phyloP scores from a whole-genome alignment of 305 asterid genomes.

The Fraxinus floribunda region DNA sequence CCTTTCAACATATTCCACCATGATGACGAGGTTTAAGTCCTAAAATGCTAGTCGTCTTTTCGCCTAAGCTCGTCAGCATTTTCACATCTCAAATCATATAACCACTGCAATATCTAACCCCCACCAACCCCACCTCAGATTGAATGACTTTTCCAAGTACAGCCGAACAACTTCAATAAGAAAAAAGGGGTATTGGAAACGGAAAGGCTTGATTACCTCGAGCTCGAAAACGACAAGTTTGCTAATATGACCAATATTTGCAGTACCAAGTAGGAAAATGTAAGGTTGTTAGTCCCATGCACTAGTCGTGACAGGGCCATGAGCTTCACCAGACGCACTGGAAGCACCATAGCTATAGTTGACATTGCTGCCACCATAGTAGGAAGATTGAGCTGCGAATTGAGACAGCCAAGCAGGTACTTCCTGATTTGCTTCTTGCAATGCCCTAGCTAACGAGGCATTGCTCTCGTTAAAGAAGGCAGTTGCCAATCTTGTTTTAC shows the following conservation, averaged over 20 bases:
- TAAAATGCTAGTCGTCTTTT: slow-evolving; percentile 28
- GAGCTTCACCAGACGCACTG: slow-evolving; percentile 26
- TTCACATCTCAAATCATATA: slow-evolving; percentile 23
- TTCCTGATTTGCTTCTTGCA: too few species aligned
- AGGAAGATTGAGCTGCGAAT: slow-evolving; percentile 38
- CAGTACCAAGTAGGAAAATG: neutral
- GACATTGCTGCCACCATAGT: slow-evolving; percentile 30
- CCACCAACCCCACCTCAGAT: slow-evolving; percentile 8
- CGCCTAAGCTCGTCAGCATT: slow-evolving; percentile 21
- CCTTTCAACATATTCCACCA: neutral
- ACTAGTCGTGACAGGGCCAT: slow-evolving; percentile 38
- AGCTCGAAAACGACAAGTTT: slow-evolving; percentile 6
- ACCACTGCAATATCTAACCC: neutral
- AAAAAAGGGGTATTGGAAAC: neutral
- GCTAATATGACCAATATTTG: slow-evolving; percentile 4
- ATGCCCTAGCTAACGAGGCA: too few species aligned
- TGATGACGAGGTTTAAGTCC: slow-evolving; percentile 15
- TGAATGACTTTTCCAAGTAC: neutral
- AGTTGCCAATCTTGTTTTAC: slow-evolving; percentile 45
- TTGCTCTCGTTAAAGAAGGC: too few species aligned
- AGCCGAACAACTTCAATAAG: slow-evolving; percentile 14
- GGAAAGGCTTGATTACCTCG: neutral
- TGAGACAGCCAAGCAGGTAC: too few species aligned
- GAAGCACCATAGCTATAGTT: slow-evolving; percentile 22
- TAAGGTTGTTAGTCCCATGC: slow-evolving; percentile 39